Evolutionary conservation across 176 grass and related monocot genomes (phyloP), one percentile per base, ranked within the genome.

Genomic region (Rhynchospora breviuscula): DNA sequence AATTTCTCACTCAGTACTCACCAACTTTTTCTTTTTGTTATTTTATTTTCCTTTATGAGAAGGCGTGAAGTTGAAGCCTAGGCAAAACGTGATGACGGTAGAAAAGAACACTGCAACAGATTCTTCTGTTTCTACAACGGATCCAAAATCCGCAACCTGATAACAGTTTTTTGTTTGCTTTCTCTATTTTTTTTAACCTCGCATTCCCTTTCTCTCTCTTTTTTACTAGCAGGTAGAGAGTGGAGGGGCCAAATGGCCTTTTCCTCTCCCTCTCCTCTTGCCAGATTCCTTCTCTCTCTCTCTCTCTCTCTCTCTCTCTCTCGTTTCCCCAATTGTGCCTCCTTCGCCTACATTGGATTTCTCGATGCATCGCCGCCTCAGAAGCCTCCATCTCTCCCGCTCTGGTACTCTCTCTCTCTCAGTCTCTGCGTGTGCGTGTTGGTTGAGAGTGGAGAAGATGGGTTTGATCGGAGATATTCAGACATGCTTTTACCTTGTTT

Each of bases 381-480:
- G 66, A 8, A 44, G 79, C 22, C 78, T 80, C 56, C 78, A 43
- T 8, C 54, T 62, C 78, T 82, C 79, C 8, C 79, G 59, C 79
- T 82, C 44, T 64, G 33, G 78, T 81, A 82, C 35, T 40, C 54
- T 70, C 21, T 70, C 35, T 70, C 5, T 29, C 26, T 29, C 26
- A 29, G 1, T 29, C 26, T 0, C 25, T 66, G 64, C 14, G 14
- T 59, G 43, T 78, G n/a, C 1, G 35, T 58, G 58, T 79, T 79
- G 74, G 74, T 66, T 66, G 74, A 51, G 49, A 59, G 29, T 59
- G 7, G 29, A 23, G 47, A 79, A 29, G 49, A 56, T 29, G 31
- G 22, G 53, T 13, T 81, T 65, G 40, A 81, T 81, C 19, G 33
- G 40, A 22, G 43, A 64, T 81, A 47, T 15, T 35, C 10, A 81